These are phyloP conservation scores for Fusarium sp. DNA, from an alignment of 2,329 filamentous ascomycete genomes.

Conservation along the genomic window DNA sequence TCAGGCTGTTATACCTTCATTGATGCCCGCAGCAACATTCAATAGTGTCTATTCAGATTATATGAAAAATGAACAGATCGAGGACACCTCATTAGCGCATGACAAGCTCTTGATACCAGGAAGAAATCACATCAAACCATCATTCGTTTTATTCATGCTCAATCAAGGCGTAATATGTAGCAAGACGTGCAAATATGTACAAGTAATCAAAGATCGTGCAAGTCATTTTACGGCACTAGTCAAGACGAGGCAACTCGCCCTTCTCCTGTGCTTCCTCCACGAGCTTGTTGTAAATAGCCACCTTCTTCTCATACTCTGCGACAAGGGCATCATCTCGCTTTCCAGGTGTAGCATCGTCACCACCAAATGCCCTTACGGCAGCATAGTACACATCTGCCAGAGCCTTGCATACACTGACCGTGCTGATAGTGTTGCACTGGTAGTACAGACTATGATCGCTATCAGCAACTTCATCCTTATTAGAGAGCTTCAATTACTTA, in stretches of 20 bases:
- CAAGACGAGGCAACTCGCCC: conserved; percentile 50
- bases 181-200: not conserved
- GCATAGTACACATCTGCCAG: conserved; percentile 60
- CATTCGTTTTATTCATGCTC: too few species aligned
- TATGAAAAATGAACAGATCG: too few species aligned
- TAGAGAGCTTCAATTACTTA: conserved; percentile 41
- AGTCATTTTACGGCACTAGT: not conserved
- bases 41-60: too few species aligned
- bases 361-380: conserved; percentile 57
- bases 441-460: conserved; percentile 52
- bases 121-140: too few species aligned
- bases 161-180: not conserved
- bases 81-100: too few species aligned
- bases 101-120: too few species aligned
- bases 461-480: not conserved
- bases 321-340: conserved; percentile 50
- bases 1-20: too few species aligned
- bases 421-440: conserved; percentile 52
- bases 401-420: conserved; percentile 49
- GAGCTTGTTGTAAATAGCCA: conserved; percentile 55
- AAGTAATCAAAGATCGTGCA: fast-evolving
- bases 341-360: conserved; percentile 50
- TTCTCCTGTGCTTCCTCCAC: conserved; percentile 55
- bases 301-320: conserved; percentile 54
- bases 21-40: too few species aligned